Evolutionary conservation across 768 basidiomycete genomes (phyloP).

Genomic region (Tylopilus intermedius): DNA sequence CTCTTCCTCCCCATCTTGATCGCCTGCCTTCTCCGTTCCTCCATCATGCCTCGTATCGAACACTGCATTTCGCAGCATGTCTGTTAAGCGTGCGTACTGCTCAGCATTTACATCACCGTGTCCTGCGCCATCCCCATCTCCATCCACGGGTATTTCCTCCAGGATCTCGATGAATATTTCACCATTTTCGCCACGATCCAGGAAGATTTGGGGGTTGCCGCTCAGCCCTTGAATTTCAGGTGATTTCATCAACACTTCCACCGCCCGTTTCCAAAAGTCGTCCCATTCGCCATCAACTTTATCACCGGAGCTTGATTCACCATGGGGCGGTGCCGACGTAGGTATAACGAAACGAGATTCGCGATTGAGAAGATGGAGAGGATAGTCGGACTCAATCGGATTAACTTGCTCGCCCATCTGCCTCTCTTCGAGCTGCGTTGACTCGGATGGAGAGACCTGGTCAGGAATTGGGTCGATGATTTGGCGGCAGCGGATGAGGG

Average conservation of each 20-base stretch:
- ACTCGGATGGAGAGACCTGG: constrained; percentile 21
- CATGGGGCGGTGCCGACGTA: constrained; percentile 19
- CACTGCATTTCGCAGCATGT: constrained; percentile 51
- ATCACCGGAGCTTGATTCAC: constrained; percentile 14
- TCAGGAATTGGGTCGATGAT: constrained; percentile 40
- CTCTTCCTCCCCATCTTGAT: constrained; percentile 26
- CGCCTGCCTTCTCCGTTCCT: constrained; percentile 17
- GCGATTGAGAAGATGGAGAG: constrained; percentile 46
- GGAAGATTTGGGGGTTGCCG: constrained; percentile 33
- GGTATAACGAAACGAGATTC: constrained; percentile 45
- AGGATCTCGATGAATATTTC: constrained; percentile 40
- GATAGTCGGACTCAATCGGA: constrained; percentile 52
- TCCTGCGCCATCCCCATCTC: constrained; percentile 17
- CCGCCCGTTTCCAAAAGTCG: constrained; percentile 26
- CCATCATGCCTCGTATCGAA: constrained; percentile 42
- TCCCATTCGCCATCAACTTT: constrained; percentile 17
- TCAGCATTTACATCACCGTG: constrained; percentile 32
- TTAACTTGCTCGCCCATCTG: constrained; percentile 25
- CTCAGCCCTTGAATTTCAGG: constrained; percentile 27
- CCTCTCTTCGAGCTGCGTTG: constrained; percentile 29
- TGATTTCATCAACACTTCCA: constrained; percentile 27
- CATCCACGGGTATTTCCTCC: constrained; percentile 41
- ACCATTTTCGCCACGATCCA: constrained; percentile 41
- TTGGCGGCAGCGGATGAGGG: constrained; percentile 74
- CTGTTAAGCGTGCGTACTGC: constrained; percentile 42